These are phyloP conservation scores for Suillus placidus DNA, from an alignment of 768 basidiomycete species.

Conservation along the genomic window DNA sequence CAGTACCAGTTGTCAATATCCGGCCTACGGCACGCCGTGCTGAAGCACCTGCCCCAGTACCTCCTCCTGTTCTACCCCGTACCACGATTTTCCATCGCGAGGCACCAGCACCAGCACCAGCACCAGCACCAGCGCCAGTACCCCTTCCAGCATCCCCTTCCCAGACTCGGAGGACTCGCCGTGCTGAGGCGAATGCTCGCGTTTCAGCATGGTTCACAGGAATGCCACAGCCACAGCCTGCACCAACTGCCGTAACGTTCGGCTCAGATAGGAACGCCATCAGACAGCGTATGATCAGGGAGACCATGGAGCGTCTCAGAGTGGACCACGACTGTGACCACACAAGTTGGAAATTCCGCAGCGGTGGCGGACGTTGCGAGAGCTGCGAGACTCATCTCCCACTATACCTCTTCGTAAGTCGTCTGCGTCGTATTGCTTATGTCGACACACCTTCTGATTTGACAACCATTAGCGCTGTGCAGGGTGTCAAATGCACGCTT, in stretches of 20 bases:
- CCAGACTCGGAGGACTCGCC: not conserved
- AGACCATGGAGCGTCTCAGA: slow-evolving; percentile 43
- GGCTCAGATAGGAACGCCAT: not conserved
- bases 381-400: slow-evolving; percentile 45
- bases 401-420: slow-evolving; percentile 52
- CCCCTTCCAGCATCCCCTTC: slow-evolving; percentile 7
- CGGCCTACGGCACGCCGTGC: not conserved
- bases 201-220: not conserved
- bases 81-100: not conserved
- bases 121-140: slow-evolving; percentile 10
- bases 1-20: not conserved
- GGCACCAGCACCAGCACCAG: slow-evolving; percentile 10
- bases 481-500: slow-evolving; percentile 37
- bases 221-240: slow-evolving; percentile 2
- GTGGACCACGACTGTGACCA: slow-evolving; percentile 57
- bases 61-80: not conserved
- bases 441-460: not conserved
- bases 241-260: not conserved
- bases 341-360: slow-evolving; percentile 45
- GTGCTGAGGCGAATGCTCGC: not conserved
- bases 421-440: not conserved
- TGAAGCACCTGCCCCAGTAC: not conserved
- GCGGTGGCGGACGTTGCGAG: slow-evolving; percentile 50
- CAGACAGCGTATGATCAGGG: slow-evolving; percentile 28
- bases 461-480: slow-evolving; percentile 32